A percentile compares a stretch with the other conserved stretches of the same genome.
phyloP scores from a whole-genome alignment of 495 filamentous ascomycete genomes.

The Xylaria scruposa region DNA sequence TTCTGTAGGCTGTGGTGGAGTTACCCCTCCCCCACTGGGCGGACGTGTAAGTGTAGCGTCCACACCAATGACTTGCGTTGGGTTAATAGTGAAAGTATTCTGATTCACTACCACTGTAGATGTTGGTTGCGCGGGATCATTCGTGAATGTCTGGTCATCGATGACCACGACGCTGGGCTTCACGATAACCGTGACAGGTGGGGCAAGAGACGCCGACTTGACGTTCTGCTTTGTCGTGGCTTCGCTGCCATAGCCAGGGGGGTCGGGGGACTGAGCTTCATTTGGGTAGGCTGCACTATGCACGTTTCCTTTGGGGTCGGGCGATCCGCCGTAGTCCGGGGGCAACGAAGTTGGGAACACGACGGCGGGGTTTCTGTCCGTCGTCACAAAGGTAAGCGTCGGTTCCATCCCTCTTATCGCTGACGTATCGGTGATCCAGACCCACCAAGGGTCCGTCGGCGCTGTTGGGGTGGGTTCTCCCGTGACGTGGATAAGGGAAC shows the following conservation, averaged over 20 bases:
- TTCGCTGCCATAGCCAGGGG: conserved; percentile 43
- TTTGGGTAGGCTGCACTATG: conserved; percentile 31
- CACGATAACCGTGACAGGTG: conserved; percentile 47
- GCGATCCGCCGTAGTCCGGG: conserved; percentile 52
- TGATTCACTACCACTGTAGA: conserved; percentile 48
- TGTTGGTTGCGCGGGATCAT: conserved; percentile 43
- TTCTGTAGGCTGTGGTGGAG: conserved; percentile 35
- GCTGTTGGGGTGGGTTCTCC: conserved; percentile 18
- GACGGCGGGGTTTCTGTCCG: conserved; percentile 58
- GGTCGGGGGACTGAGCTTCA: conserved; percentile 34
- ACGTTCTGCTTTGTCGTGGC: conserved; percentile 24
- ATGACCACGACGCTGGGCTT: conserved; percentile 52
- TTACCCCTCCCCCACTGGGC: conserved; percentile 32
- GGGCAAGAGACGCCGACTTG: conserved; percentile 30
- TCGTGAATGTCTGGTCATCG: conserved; percentile 48
- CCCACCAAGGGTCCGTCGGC: conserved; percentile 29
- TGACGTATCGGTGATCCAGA: conserved; percentile 24
- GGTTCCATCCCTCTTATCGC: conserved; percentile 26
- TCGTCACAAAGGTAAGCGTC: conserved; percentile 50
- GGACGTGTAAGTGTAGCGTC: conserved; percentile 50
- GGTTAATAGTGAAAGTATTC: conserved; percentile 52
- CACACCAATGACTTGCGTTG: conserved; percentile 47
- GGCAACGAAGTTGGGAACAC: conserved; percentile 47
- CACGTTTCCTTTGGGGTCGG: conserved; percentile 27
- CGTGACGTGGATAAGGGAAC: conserved; percentile 37